Percentiles rank a stretch among this genome's conserved stretches.
Evolutionary conservation across 495 filamentous ascomycete species (phyloP).

Genomic region (Beverwykella pulmonaria): DNA sequence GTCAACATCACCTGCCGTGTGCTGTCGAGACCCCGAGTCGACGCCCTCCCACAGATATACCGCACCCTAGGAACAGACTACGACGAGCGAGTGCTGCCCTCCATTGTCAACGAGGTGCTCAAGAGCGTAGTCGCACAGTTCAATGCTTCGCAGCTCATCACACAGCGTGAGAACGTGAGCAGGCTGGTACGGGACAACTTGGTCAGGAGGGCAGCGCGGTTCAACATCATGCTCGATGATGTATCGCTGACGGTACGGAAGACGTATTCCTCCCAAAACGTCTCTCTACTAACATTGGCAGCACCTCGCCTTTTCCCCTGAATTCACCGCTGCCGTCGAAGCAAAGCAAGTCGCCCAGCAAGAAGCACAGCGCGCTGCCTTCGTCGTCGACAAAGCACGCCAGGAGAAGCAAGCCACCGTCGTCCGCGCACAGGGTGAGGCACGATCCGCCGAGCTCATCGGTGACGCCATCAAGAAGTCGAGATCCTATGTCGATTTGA

Average conservation of each 20-base stretch:
- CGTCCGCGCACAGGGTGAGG: conserved; percentile 98
- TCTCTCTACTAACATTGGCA: conserved; percentile 43
- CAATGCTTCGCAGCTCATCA: conserved; percentile 97
- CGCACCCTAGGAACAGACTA: conserved; percentile 94
- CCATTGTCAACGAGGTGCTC: conserved; percentile 97
- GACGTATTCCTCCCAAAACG: background rate
- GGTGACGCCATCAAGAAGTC: conserved; percentile 99
- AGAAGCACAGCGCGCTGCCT: conserved; percentile 95
- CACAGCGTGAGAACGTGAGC: conserved; percentile 95
- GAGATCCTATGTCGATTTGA: conserved; percentile 92
- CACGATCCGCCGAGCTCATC: conserved; percentile 94
- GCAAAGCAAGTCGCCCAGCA: conserved; percentile 99
- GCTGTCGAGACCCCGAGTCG: conserved; percentile 83
- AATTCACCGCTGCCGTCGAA: conserved; percentile 98
- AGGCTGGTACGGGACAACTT: conserved; percentile 90
- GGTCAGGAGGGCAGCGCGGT: conserved; percentile 83
- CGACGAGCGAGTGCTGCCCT: conserved; percentile 93
- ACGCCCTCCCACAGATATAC: conserved; percentile 93
- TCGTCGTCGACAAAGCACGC: conserved; percentile 97
- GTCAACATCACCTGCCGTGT: conserved; percentile 99
- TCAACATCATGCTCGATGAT: conserved; percentile 97
- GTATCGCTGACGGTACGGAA: conserved; percentile 87
- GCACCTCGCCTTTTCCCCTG: conserved; percentile 98
- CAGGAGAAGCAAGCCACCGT: conserved; percentile 99
- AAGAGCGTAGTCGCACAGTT: conserved; percentile 99